Evolutionary conservation across 2,329 filamentous ascomycete genomes (phyloP), one percentile per base, ranked within the genome.

Genomic region (Lachnellula willkommii): DNA sequence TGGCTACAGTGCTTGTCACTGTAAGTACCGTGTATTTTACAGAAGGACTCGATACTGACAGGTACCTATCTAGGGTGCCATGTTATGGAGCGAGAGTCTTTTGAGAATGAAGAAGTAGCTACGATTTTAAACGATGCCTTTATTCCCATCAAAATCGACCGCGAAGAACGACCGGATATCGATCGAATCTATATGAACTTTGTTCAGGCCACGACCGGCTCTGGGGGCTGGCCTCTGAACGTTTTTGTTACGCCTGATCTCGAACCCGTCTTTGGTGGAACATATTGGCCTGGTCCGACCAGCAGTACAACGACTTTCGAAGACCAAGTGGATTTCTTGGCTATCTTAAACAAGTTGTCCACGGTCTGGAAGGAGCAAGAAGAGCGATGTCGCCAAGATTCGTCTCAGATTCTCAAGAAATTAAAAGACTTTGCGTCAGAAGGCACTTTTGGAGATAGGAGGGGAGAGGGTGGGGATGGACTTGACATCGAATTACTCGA

Each of bases 161-260:
- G 92, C 58, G 94, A 99, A 73, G 90, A 96, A 73, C 85, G 93
- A 26, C 93, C 93, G 8, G 92, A 97, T 69, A 84, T 97, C 61
- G 94, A 99, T 69, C 85, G 89, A 59, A 92, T 97, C 62, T 97
- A 97, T 72, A 96, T 96, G 90, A 96, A 96, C 75, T 99, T 96
- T 71, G 87, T 96, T 42, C 91, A 96, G 70, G 93, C 93, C 1
- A 93, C 94, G 11, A 95, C 88, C 56, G 91, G 89, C 20, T 87
- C 83, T 1, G 93, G 91, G 9, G 94, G 94, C 40, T 97, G 94
- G 92, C 94, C 94, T 1, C 75, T 97, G 58, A 97, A 96, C 68
- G 86, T 96, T n/a, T 97, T 99, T 70, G 80, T 97, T 32, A 99
- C 94, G 0, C 91, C 94, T 0, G 87, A 95, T 63, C 80, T 97